These are phyloP conservation scores for Cytospora leucostoma DNA, from an alignment of 2,329 filamentous ascomycete species.

Conservation along the genomic window DNA sequence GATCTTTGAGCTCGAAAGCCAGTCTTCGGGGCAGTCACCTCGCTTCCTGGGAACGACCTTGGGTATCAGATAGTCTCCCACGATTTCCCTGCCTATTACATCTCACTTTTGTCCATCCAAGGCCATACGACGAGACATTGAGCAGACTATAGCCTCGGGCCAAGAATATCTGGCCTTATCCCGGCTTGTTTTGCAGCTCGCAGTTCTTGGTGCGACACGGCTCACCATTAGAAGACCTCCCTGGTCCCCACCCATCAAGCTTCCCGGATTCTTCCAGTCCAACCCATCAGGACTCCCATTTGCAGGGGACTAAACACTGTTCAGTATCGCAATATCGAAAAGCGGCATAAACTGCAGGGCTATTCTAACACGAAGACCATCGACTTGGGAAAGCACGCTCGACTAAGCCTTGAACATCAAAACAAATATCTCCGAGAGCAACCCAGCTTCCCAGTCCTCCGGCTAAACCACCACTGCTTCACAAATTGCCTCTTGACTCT, in stretches of 20 bases:
- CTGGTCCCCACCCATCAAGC: conserved; percentile 27
- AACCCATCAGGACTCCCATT: conserved; percentile 19
- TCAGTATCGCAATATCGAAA: conserved; percentile 18
- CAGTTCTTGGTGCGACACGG: conserved; percentile 26
- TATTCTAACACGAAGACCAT: neutral
- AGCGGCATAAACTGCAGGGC: conserved; percentile 5
- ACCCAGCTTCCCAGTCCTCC: neutral
- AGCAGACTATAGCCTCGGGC: conserved; percentile 15
- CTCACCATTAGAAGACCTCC: conserved; percentile 28
- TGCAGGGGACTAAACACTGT: conserved; percentile 17
- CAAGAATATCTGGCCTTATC: conserved; percentile 26
- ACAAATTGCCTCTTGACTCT: neutral
- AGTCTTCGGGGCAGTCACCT: conserved; percentile 16
- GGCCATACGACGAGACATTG: conserved; percentile 20
- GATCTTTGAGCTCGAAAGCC: conserved; percentile 11
- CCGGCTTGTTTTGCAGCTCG: conserved; percentile 27
- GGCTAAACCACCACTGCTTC: neutral
- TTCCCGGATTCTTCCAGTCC: conserved; percentile 26
- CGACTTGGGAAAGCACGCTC: neutral
- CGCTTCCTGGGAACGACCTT: conserved; percentile 5
- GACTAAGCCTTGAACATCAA: neutral
- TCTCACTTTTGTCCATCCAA: conserved; percentile 22
- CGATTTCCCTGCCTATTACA: conserved; percentile 19
- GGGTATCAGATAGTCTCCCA: conserved; percentile 10
- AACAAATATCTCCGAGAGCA: conserved; percentile 3